Conservation (phyloP, 2,329 filamentous ascomycete genomes). For the Apiospora malaysiana region DNA sequence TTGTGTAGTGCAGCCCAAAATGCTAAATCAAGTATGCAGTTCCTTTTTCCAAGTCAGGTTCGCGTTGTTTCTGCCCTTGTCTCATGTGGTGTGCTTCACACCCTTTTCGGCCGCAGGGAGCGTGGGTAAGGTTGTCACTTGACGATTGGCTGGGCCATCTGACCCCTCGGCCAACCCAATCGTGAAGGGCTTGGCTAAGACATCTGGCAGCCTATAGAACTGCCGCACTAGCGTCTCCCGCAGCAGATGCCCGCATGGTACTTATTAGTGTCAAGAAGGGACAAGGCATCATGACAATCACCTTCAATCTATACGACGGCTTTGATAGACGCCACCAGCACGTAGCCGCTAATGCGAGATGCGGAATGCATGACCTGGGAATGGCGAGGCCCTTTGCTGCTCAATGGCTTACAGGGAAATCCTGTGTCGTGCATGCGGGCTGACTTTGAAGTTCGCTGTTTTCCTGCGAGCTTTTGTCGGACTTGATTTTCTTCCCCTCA, state of each 20-base stretch:
- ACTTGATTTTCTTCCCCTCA: not conserved
- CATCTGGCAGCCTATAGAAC: constrained; percentile 10
- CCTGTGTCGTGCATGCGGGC: not conserved
- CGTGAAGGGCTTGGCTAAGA: not conserved
- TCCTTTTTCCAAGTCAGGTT: constrained; percentile 15
- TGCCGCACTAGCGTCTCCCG: not conserved
- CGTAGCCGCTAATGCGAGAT: constrained; percentile 9
- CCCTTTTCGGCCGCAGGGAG: not conserved
- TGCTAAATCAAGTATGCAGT: not conserved
- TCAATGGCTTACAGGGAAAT: not conserved
- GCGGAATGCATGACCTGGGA: not conserved
- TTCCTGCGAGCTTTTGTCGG: not conserved
- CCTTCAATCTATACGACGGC: not conserved
- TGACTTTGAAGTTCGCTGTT: not conserved
- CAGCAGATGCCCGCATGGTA: constrained; percentile 3
- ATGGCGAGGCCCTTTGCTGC: not conserved
- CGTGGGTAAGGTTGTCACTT: constrained; percentile 11
- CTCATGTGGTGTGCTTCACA: constrained; percentile 19
- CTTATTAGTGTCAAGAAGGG: not conserved
- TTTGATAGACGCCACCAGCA: constrained; percentile 9
- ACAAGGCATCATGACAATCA: not conserved
- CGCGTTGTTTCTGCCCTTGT: not conserved
- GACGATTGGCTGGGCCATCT: constrained; percentile 17
- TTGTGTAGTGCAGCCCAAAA: not conserved
- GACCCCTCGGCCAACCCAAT: constrained; percentile 13